Percentiles rank a stretch among this genome's conserved stretches.
Conservation (phyloP, 331 rosid genomes). For the Arachis monticola region DNA sequence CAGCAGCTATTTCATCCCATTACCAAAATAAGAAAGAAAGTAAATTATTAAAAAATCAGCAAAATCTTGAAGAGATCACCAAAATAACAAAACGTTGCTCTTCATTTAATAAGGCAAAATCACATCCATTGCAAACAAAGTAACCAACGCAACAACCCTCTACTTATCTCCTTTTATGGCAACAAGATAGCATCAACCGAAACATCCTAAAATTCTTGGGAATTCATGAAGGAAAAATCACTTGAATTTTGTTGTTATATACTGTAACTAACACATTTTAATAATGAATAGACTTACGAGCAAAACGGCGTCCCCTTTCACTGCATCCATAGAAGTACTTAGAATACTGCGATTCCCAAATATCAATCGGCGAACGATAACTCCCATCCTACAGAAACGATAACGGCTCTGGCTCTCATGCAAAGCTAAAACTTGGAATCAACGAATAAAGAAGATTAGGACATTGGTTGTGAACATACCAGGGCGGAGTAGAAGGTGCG, state of each 20-base stretch:
- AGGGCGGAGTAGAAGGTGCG: slow-evolving; percentile 64
- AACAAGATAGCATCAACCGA: neutral
- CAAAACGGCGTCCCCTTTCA: slow-evolving; percentile 63
- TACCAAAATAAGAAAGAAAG: slow-evolving; percentile 20
- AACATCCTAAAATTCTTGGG: neutral
- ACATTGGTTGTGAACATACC: slow-evolving; percentile 29
- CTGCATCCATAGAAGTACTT: slow-evolving; percentile 75
- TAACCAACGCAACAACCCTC: neutral
- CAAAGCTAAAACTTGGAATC: neutral
- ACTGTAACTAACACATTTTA: neutral
- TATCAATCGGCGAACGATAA: slow-evolving; percentile 64
- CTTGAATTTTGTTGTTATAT: neutral
- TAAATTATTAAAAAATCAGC: slow-evolving; percentile 27
- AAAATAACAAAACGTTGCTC: slow-evolving; percentile 8
- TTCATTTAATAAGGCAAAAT: slow-evolving; percentile 7
- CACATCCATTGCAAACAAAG: neutral
- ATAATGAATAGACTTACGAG: slow-evolving; percentile 55
- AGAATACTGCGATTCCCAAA: slow-evolving; percentile 85
- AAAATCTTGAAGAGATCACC: neutral
- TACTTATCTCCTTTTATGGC: neutral
- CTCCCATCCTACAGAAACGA: slow-evolving; percentile 48
- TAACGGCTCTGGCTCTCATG: neutral
- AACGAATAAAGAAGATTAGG: neutral
- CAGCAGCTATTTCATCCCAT: slow-evolving; percentile 61
- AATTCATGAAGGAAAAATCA: slow-evolving; percentile 9